Evolutionary conservation across 257 asterid genomes (phyloP), one percentile per base, ranked within the genome.

Genomic region (Solanum stenotomum): DNA sequence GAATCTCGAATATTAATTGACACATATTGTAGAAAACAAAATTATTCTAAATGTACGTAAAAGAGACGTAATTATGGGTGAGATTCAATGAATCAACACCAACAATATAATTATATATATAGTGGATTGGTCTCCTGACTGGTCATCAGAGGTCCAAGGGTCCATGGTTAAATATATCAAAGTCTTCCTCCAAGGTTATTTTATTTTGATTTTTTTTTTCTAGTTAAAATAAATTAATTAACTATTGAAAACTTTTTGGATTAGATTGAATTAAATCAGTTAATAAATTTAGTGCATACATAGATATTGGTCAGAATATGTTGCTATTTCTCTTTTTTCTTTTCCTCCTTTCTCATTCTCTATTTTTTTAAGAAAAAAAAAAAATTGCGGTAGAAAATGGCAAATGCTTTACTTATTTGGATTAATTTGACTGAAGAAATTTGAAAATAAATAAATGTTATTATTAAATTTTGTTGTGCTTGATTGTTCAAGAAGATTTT

Each of bases 81-180:
- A 65, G 75, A 7, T 85, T 87, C 93, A 89, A 90, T 89, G 93
- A 87, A 91, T 85, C 35, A 46, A 86, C 78, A 71, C 85, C 84
- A 37, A 85, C 65, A 56, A 20, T 56, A 56, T 71, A 31, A 71
- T 52, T 38, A 35, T 46, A 9, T 79, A 6, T 79, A 49, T 65
- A 25, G 29, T 35, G 67, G 87, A 23, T 38, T 61, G 38, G 79
- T 40, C 56, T 40, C 61, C 78, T 61, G 78, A 61, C 76, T n/a
- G 63, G 87, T 85, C 61, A n/a, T n/a, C 65, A 29, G 71, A 27
- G 67, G 81, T 76, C 88, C 10, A 52, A 16, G 12, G 87, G 89
- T 87, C 89, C 67, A 63, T 44, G 82, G 59, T 70, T 31, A 59
- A 22, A 83, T 23, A 8, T 59, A 65, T 40, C 15, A 37, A 85